phyloP scores from a whole-genome alignment of 2,329 filamentous ascomycete species.

The Xylariaceae sp. region DNA sequence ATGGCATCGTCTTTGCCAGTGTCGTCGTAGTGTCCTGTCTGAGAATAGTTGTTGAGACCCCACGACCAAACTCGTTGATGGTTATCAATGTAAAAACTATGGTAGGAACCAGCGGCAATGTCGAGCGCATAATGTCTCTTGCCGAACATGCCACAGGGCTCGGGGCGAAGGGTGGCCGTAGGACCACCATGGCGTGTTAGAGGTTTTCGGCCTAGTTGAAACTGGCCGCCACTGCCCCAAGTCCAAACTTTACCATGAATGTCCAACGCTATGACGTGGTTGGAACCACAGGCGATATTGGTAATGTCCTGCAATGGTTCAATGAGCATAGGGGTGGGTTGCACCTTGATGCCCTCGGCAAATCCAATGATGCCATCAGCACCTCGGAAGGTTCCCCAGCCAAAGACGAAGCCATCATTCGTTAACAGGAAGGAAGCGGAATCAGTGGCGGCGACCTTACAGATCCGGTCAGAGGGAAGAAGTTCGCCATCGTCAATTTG shows the following conservation, averaged over 20 bases:
- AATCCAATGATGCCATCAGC: slow-evolving; percentile 69
- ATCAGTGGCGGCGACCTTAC: slow-evolving; percentile 65
- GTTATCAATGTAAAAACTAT: slow-evolving; percentile 73
- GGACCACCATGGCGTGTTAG: slow-evolving; percentile 40
- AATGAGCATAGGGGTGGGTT: slow-evolving; percentile 54
- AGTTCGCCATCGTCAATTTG: slow-evolving; percentile 65
- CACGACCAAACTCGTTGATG: slow-evolving; percentile 71
- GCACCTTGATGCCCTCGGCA: slow-evolving; percentile 56
- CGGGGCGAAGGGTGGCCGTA: slow-evolving; percentile 48
- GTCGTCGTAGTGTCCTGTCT: slow-evolving; percentile 67
- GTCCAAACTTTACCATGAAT: slow-evolving; percentile 72
- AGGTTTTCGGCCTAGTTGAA: slow-evolving; percentile 71
- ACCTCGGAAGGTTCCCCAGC: slow-evolving; percentile 70
- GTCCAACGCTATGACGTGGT: slow-evolving; percentile 72
- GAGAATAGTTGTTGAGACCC: slow-evolving; percentile 75
- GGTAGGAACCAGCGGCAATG: slow-evolving; percentile 69
- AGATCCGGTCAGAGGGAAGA: slow-evolving; percentile 66
- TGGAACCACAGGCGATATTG: slow-evolving; percentile 68
- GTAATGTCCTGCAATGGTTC: slow-evolving; percentile 66
- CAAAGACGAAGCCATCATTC: slow-evolving; percentile 67
- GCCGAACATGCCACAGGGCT: slow-evolving; percentile 39
- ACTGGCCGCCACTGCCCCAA: slow-evolving; percentile 82
- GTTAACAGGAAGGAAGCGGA: slow-evolving; percentile 69
- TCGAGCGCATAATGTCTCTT: slow-evolving; percentile 61
- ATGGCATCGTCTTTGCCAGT: slow-evolving; percentile 73